Percentiles rank a stretch among this genome's conserved stretches.
Conservation (phyloP, 2,329 filamentous ascomycete genomes). For the Grosmannia serpens region DNA sequence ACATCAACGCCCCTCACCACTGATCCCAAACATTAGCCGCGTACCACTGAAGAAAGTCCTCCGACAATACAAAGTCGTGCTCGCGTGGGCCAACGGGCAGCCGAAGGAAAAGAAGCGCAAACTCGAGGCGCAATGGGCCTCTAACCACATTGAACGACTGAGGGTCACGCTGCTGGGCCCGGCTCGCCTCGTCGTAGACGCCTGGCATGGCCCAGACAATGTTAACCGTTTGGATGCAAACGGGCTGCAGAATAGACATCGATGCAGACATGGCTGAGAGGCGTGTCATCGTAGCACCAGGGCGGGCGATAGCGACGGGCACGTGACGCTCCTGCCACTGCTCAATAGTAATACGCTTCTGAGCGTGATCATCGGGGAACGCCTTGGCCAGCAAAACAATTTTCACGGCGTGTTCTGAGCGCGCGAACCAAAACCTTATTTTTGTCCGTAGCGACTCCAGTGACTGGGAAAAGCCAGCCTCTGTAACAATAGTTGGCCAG, state of each 20-base stretch:
- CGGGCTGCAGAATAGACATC: neutral
- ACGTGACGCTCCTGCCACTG: neutral
- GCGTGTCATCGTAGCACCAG: neutral
- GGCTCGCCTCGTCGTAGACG: neutral
- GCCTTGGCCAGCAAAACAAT: conserved; percentile 3
- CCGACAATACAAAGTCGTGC: neutral
- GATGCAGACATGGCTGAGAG: neutral
- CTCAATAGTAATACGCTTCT: conserved; percentile 1
- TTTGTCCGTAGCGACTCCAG: neutral
- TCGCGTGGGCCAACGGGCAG: neutral
- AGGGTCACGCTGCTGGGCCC: neutral
- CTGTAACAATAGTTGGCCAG: conserved; percentile 2
- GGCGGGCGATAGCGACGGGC: neutral
- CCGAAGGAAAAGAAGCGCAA: neutral
- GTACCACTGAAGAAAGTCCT: neutral
- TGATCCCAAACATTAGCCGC: no score
- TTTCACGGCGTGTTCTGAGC: neutral
- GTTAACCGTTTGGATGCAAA: neutral
- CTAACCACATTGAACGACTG: neutral
- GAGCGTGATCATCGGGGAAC: neutral
- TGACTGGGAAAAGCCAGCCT: neutral
- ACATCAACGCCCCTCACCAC: no score
- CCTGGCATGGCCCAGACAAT: neutral
- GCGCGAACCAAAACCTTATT: conserved; percentile 1
- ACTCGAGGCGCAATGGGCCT: neutral